Evolutionary conservation across 2,329 filamentous ascomycete species (phyloP).

Genomic region (Escovopsis weberi): DNA sequence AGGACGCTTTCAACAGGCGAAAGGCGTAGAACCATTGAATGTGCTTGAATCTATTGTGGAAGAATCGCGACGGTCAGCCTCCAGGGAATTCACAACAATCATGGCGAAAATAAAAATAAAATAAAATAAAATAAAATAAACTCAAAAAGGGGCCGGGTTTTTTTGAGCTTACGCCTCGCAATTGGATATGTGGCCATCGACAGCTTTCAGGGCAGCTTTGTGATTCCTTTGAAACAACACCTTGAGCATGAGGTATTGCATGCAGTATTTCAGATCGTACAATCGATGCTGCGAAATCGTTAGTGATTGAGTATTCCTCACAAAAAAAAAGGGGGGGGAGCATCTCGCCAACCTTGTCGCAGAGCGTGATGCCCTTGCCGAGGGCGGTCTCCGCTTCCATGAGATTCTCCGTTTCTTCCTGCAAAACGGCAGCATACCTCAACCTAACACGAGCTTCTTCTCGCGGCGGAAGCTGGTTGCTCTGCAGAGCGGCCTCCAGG

Average conservation of each 20-base stretch:
- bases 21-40: constrained; percentile 65
- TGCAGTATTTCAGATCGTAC: constrained; percentile 58
- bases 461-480: constrained; percentile 44
- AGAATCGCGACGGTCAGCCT: not conserved
- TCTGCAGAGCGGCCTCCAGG: constrained; percentile 53
- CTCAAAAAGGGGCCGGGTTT: no score
- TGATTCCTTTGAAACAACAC: constrained; percentile 56
- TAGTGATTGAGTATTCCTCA: not conserved
- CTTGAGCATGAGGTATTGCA: constrained; percentile 59
- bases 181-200: constrained; percentile 55
- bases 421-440: constrained; percentile 55
- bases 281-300: constrained; percentile 21
- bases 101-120: not conserved
- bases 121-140: no score
- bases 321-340: not conserved
- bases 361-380: constrained; percentile 55
- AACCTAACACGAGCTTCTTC: constrained; percentile 55
- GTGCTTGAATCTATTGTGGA: constrained; percentile 39
- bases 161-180: constrained; percentile 41
- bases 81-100: constrained; percentile 2
- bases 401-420: constrained; percentile 63
- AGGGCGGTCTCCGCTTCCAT: constrained; percentile 59
- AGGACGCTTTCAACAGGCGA: constrained; percentile 55
- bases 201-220: constrained; percentile 56
- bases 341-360: constrained; percentile 39